A percentile compares a stretch with the other conserved stretches of the same genome.
These are phyloP conservation scores for Lithohypha guttulata DNA, from an alignment of 2,329 filamentous ascomycete genomes.

Conservation along the genomic window DNA sequence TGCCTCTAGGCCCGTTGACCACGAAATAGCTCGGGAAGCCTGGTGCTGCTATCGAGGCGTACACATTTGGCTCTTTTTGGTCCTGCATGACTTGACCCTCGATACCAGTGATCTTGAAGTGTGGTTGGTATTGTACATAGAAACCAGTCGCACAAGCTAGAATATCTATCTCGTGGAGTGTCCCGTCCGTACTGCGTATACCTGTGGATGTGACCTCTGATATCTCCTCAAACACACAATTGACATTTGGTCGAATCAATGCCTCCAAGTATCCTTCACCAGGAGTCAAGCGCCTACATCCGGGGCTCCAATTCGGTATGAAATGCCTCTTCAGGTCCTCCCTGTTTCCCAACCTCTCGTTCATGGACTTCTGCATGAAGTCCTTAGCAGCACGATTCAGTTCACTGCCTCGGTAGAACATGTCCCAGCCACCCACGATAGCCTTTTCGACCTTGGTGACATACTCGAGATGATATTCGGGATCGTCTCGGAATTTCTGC, in stretches of 20 bases:
- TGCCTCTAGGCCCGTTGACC: slow-evolving; percentile 24
- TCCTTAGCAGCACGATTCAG: slow-evolving; percentile 12
- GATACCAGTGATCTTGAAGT: slow-evolving; percentile 31
- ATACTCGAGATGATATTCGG: slow-evolving; percentile 14
- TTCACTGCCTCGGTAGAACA: slow-evolving; percentile 13
- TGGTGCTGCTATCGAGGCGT: slow-evolving; percentile 37
- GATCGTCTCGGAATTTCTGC: slow-evolving; percentile 12
- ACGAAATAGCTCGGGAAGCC: slow-evolving; percentile 34
- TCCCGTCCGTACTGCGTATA: slow-evolving; percentile 18
- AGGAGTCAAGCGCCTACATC: slow-evolving; percentile 21
- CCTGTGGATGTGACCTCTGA: slow-evolving; percentile 17
- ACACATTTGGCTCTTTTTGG: slow-evolving; percentile 34
- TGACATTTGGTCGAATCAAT: slow-evolving; percentile 19
- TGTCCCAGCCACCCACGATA: slow-evolving; percentile 10
- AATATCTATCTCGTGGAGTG: slow-evolving; percentile 15
- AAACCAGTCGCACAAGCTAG: slow-evolving; percentile 30
- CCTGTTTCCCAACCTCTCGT: slow-evolving; percentile 14
- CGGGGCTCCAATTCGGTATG: slow-evolving; percentile 19
- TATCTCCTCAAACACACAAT: slow-evolving; percentile 16
- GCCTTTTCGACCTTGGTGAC: slow-evolving; percentile 11
- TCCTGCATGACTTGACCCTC: slow-evolving; percentile 27
- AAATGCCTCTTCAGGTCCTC: slow-evolving; percentile 17
- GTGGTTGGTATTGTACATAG: slow-evolving; percentile 30
- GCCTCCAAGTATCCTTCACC: slow-evolving; percentile 21
- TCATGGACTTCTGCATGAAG: slow-evolving; percentile 18